These are phyloP conservation scores for Pseudoturritis turrita DNA, from an alignment of 345 rosid genomes.

Conservation along the genomic window DNA sequence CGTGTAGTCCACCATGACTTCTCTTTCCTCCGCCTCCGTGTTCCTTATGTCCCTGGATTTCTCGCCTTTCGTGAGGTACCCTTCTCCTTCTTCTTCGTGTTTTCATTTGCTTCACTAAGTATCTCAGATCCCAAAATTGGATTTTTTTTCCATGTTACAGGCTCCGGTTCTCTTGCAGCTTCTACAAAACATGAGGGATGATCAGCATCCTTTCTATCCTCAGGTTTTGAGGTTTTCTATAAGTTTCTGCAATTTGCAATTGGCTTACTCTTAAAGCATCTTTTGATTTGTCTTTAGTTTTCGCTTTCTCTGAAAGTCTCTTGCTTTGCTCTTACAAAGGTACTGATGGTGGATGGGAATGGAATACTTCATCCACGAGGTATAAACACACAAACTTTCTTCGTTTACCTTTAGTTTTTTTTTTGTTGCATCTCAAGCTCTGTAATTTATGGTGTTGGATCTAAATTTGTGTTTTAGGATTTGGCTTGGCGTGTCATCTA, in stretches of 20 bases:
- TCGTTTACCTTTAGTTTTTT: neutral
- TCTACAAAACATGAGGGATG: conserved; percentile 57
- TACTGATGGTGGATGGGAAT: conserved; percentile 87
- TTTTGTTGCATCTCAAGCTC: neutral
- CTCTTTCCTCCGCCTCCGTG: conserved; percentile 39
- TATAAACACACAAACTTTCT: conserved; percentile 19
- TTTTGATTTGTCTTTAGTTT: neutral
- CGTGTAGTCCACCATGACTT: conserved; percentile 52
- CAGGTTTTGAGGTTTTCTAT: conserved; percentile 45
- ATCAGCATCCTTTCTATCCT: conserved; percentile 49
- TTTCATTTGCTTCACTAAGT: conserved; percentile 9
- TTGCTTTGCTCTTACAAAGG: conserved; percentile 42
- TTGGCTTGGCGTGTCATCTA: conserved; percentile 86
- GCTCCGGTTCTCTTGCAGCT: conserved; percentile 64
- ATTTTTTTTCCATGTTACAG: conserved; percentile 30
- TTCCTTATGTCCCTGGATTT: conserved; percentile 80
- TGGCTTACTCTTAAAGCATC: neutral
- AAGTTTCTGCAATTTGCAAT: neutral
- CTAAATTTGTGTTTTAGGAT: conserved; percentile 43
- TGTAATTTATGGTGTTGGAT: conserved; percentile 2
- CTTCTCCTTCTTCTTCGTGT: neutral
- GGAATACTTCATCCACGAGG: conserved; percentile 97
- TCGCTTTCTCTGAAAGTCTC: neutral
- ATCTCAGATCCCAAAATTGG: neutral
- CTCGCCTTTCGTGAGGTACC: conserved; percentile 88